A percentile compares a stretch with the other conserved stretches of the same genome.
Conservation (phyloP, 352 stramenopile genomes). For the Thalassiosira livingstoniorum region DNA sequence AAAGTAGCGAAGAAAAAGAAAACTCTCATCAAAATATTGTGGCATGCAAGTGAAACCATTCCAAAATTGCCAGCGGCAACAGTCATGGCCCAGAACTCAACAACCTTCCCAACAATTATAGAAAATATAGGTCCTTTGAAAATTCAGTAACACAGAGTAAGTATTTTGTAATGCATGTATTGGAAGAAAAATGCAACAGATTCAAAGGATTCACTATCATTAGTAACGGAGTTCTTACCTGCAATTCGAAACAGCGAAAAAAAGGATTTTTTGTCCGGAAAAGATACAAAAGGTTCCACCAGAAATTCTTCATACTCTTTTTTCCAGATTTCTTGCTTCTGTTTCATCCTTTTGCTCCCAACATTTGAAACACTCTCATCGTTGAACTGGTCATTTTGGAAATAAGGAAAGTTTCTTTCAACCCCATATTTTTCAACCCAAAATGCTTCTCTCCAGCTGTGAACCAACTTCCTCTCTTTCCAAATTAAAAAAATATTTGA, state of each 20-base stretch:
- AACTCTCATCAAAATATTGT: conserved; percentile 83
- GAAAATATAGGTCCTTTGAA: conserved; percentile 85
- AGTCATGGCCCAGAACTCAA: conserved; percentile 79
- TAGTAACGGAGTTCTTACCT: too few species aligned
- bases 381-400: neutral
- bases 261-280: conserved; percentile 70
- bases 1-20: conserved; percentile 86
- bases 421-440: neutral
- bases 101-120: conserved; percentile 78
- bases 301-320: conserved; percentile 16
- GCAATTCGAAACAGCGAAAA: conserved; percentile 70
- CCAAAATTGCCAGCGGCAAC: conserved; percentile 75
- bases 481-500: conserved; percentile 55
- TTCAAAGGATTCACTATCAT: too few species aligned
- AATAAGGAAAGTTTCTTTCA: neutral
- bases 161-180: too few species aligned
- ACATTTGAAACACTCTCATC: neutral
- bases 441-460: conserved; percentile 6
- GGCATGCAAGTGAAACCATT: conserved; percentile 70
- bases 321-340: conserved; percentile 11
- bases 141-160: too few species aligned
- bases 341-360: conserved; percentile 21
- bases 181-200: too few species aligned
- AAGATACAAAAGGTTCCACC: conserved; percentile 65
- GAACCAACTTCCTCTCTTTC: conserved; percentile 40